phyloP scores from a whole-genome alignment of 768 basidiomycete genomes.

The Gelatoporia subvermispora region DNA sequence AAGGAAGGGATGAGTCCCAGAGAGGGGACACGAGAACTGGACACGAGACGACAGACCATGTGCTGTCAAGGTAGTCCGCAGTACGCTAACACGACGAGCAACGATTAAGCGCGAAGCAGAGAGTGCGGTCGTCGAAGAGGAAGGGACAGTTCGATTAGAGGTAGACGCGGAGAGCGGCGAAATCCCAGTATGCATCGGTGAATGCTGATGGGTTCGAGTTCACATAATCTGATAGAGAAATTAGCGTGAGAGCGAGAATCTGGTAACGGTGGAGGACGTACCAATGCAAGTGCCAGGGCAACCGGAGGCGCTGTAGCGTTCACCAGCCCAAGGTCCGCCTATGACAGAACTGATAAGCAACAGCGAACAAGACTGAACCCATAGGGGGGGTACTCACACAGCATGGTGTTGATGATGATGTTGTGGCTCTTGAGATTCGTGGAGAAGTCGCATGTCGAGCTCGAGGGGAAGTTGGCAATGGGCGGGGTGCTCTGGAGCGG shows the following conservation, averaged over 20 bases:
- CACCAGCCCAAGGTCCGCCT: conserved; percentile 6
- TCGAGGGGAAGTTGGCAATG: conserved; percentile 26
- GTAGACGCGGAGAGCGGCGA: not conserved
- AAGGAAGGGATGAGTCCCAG: too few relatives aligned
- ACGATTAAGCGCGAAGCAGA: too few relatives aligned
- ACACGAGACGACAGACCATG: too few relatives aligned
- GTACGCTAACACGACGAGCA: too few relatives aligned
- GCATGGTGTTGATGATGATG: conserved; percentile 29
- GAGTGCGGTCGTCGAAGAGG: too few relatives aligned
- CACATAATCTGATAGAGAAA: conserved; percentile 45
- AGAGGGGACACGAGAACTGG: too few relatives aligned
- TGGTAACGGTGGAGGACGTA: too few relatives aligned
- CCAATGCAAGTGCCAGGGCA: conserved; percentile 4
- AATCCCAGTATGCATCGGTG: conserved; percentile 50
- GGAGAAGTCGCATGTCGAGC: conserved; percentile 33
- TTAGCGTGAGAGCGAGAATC: too few relatives aligned
- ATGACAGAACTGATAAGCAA: not conserved
- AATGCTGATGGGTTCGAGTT: conserved; percentile 66
- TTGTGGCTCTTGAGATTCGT: conserved; percentile 30
- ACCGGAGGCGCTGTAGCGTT: not conserved
- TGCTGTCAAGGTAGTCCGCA: too few relatives aligned
- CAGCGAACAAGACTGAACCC: too few relatives aligned
- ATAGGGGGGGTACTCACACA: not conserved
- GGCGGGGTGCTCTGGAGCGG: conserved; percentile 28
- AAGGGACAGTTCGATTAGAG: too few relatives aligned